Evolutionary conservation across 2,329 filamentous ascomycete species (phyloP), one percentile per base, ranked within the genome.

Genomic region (Tolypocladium capitatum): DNA sequence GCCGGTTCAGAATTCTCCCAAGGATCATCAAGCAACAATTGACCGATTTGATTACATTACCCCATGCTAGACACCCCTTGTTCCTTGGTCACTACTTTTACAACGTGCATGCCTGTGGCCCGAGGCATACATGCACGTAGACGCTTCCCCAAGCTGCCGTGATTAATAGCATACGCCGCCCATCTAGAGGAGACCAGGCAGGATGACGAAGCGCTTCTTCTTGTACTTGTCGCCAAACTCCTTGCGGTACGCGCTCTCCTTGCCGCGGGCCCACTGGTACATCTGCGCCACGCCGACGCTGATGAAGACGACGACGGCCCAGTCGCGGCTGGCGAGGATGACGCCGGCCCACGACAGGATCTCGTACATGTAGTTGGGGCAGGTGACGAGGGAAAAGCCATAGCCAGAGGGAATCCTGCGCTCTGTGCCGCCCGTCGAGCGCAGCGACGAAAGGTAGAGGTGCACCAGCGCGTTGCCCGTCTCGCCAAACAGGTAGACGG

Each of bases 281-380:
- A 98, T 97, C 68, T 90, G 87, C 24, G 69, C 74, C 16, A 74
- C 76, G 32, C 88, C 88, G 46, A 88, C 74, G 24, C 73, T 63
- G 51, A 86, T 81, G 67, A 97, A 97, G 20, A 94, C 56, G 16
- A 81, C 71, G 1, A 92, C 86, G 45, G 81, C 78, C 72, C 84
- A 84, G 68, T 83, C 90, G 59, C 86, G 83, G 57, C 81, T 89
- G 47, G 91, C 77, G 40, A 94, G 63, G 56, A 85, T 83, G 48
- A 97, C 74, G 27, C 89, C 90, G 30, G 86, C 57, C 92, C 92
- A 98, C 1, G 90, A 80, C 34, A 94, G 65, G 7, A 86, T 75
- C 69, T 98, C 92, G 57, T 94, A 97, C 72, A 94, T 80, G 72
- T 98, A 98, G 71, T 98, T 98, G 38, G 92, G 92, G 70, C 90